A percentile compares a stretch with the other conserved stretches of the same genome.
These are phyloP conservation scores for Globisporangium nunn DNA, from an alignment of 352 stramenopile species.

Conservation along the genomic window DNA sequence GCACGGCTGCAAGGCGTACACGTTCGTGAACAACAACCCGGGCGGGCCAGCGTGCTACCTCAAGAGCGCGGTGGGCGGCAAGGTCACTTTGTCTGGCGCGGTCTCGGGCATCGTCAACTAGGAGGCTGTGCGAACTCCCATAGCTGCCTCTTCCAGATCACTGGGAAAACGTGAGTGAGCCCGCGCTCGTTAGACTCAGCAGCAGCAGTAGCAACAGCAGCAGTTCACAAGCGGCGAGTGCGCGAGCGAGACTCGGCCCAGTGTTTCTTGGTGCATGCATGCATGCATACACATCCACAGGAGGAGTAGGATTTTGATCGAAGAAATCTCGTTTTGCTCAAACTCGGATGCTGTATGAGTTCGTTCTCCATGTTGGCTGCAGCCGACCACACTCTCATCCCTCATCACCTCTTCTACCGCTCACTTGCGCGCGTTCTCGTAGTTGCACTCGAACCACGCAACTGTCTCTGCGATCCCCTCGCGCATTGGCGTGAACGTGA, in stretches of 20 bases:
- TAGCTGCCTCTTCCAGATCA: neutral
- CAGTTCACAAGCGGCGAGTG: too few species aligned
- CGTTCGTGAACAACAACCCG: constrained; percentile 22
- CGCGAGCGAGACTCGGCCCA: neutral
- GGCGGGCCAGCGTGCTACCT: constrained; percentile 18
- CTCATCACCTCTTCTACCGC: too few species aligned
- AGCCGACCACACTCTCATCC: too few species aligned
- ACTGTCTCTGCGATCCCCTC: constrained; percentile 64
- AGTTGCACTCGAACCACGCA: constrained; percentile 47
- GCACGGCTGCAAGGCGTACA: constrained; percentile 23
- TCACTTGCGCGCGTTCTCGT: constrained; percentile 38
- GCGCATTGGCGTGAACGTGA: constrained; percentile 93
- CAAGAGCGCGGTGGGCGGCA: constrained; percentile 8
- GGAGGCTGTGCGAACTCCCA: neutral
- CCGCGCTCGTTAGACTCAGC: neutral
- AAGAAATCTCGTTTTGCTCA: neutral
- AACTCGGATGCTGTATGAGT: too few species aligned
- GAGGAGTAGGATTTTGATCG: neutral
- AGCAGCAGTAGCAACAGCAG: too few species aligned
- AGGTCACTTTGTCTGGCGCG: neutral
- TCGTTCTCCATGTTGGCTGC: too few species aligned
- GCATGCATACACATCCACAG: too few species aligned
- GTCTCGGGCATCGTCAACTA: constrained; percentile 5
- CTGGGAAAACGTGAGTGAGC: neutral
- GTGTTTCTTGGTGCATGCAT: neutral